Base-by-base conservation (phyloP, 2,329 filamentous ascomycete genomes). In the Canariomyces notabilis region DNA sequence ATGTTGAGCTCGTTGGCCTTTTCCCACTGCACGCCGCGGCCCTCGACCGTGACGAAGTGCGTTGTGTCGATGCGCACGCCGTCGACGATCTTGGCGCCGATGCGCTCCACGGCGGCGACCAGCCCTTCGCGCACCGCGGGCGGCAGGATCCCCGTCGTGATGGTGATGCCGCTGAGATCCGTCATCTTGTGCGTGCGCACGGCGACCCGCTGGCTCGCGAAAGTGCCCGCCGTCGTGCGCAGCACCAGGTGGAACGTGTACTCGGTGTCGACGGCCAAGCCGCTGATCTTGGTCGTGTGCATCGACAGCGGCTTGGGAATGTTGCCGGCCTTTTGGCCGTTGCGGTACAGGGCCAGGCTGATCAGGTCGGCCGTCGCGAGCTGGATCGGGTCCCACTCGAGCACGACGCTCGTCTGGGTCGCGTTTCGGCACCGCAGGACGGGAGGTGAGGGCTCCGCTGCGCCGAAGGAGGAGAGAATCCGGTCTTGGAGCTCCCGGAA, bases 171-270 rank as follows among this genome's bases (percentile, higher is more conserved):
- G 56, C 86, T 90, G 42, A 98, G 75, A 65, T 98, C 90, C 32
- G 91, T 97, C 90, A 98, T 96, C 74, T 96, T 95, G 73, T 98
- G 93, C 37, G 93, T 98, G 61, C 85, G 82, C 48, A 95, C 89
- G 4, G 79, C 78, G 42, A 98, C 75, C 64, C 86, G 88, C 55
- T 95, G 87, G 64, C 86, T 93, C 51, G 79, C 78, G 61, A 83
- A 90, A 32, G 87, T 95, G 49, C 93, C 93, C 4, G 93, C 93
- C 45, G 82, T 90, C 6, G 93, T 98, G 60, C 88, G 81, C 62
- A 98, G 74, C 8, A 97, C 85, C 41, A 97, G 76, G 64, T 97
- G 89, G 72, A 98, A 98, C 1, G 81, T 85, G 69, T 97, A 98
- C 69, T 95, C 90, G 33, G 88, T 94, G 66, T 97, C 90, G 63